phyloP scores from a whole-genome alignment of 106 monocot genomes.

The Vanilla planifolia region DNA sequence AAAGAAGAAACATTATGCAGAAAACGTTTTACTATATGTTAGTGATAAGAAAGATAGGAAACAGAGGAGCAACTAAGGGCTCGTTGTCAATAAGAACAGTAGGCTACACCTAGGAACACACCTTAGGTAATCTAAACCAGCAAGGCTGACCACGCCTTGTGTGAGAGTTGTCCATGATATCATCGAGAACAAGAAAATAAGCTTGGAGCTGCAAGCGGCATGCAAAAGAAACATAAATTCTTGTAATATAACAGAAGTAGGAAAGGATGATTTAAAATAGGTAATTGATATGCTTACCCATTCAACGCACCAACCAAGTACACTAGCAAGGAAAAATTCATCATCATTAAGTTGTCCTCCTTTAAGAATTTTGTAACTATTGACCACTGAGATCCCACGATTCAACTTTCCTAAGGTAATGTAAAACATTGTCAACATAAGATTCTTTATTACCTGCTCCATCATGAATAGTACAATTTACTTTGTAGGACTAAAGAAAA shows the following conservation, averaged over 20 bases:
- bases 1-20: too few species aligned
- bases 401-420: conserved; percentile 74
- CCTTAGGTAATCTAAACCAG: conserved; percentile 90
- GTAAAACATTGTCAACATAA: background rate
- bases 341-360: conserved; percentile 62
- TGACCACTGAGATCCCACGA: conserved; percentile 87
- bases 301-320: conserved; percentile 99
- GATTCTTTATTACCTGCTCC: background rate
- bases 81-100: background rate
- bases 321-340: conserved; percentile 60
- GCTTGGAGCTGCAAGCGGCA: conserved; percentile 72
- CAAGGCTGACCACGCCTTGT: conserved; percentile 95
- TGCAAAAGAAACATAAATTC: too few species aligned
- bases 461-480: background rate
- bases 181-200: conserved; percentile 95
- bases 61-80: too few species aligned
- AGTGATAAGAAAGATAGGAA: too few species aligned
- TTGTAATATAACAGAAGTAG: too few species aligned
- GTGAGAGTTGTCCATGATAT: conserved; percentile 95
- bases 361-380: conserved; percentile 91
- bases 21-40: too few species aligned
- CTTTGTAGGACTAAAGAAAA: background rate
- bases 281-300: conserved; percentile 45
- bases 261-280: background rate
- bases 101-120: conserved; percentile 11